A percentile compares a stretch with the other conserved stretches of the same genome.
These are phyloP conservation scores for Fremontodendron californicum DNA, from an alignment of 345 rosid species.

Conservation along the genomic window DNA sequence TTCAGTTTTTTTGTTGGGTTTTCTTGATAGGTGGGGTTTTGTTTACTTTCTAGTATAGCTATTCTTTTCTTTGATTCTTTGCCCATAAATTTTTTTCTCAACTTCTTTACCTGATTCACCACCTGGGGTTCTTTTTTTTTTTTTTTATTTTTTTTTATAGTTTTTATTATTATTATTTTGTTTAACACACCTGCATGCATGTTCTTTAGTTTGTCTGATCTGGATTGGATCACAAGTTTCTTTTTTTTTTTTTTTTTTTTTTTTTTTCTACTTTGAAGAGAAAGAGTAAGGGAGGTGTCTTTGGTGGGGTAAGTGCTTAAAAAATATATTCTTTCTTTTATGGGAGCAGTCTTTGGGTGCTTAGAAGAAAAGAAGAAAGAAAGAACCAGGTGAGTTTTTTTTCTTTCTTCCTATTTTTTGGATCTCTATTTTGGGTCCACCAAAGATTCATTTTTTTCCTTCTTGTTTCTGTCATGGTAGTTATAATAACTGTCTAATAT, in stretches of 20 bases:
- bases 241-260: conserved; percentile 37
- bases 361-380: conserved; percentile 19
- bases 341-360: conserved; percentile 30
- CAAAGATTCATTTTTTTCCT: conserved; percentile 19
- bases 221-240: conserved; percentile 79
- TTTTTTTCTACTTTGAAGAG: conserved; percentile 9
- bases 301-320: conserved; percentile 25
- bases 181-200: conserved; percentile 62
- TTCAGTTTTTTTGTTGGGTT: conserved; percentile 4
- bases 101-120: conserved; percentile 27
- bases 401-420: conserved; percentile 3
- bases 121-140: conserved; percentile 11
- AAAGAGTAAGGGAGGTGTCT: conserved; percentile 18
- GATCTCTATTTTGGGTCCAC: conserved; percentile 30
- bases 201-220: conserved; percentile 74
- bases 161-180: conserved; percentile 8
- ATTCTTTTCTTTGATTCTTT: conserved; percentile 41
- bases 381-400: conserved; percentile 35
- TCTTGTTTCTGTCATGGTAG: conserved; percentile 20
- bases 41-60: conserved; percentile 19
- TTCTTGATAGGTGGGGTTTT: conserved; percentile 25
- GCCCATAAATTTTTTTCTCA: background rate
- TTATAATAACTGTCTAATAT: conserved; percentile 12
- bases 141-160: too few relatives aligned
- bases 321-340: conserved; percentile 6